Evolutionary conservation across 495 filamentous ascomycete species (phyloP).

Genomic region (Aspergillus indologenus): DNA sequence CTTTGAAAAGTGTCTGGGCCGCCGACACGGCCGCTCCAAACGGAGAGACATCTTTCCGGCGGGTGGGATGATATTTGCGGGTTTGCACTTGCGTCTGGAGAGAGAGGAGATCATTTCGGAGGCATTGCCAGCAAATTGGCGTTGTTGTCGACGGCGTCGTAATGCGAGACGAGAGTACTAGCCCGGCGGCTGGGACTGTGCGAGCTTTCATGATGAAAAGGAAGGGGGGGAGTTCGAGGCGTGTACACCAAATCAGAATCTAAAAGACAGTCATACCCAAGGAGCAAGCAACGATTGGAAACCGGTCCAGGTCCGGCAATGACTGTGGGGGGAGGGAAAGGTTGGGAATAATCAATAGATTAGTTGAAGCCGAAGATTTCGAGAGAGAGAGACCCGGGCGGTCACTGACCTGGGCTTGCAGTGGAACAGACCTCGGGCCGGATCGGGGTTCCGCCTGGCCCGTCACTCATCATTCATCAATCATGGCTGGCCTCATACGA

Average conservation of each 20-base stretch:
- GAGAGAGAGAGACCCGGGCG: neutral
- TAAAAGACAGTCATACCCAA: constrained; percentile 1
- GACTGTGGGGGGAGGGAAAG: neutral
- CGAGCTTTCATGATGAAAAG: constrained; percentile 44
- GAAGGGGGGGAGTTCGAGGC: constrained; percentile 4
- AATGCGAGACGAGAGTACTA: constrained; percentile 36
- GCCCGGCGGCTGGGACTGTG: constrained; percentile 37
- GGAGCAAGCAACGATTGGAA: neutral
- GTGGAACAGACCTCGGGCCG: constrained; percentile 23
- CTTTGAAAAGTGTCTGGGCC: constrained; percentile 75
- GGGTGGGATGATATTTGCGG: constrained; percentile 43
- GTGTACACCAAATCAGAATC: neutral
- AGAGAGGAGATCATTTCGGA: constrained; percentile 38
- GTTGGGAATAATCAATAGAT: constrained; percentile 1
- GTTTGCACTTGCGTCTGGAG: constrained; percentile 29
- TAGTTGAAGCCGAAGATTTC: constrained; percentile 15
- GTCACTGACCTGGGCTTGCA: neutral
- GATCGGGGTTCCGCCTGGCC: constrained; percentile 17
- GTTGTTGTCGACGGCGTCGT: constrained; percentile 23
- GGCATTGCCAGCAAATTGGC: constrained; percentile 45
- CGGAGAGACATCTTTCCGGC: constrained; percentile 48
- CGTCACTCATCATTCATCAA: neutral
- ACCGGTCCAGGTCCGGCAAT: constrained; percentile 1
- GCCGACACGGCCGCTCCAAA: constrained; percentile 71
- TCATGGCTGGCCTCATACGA: neutral